Percentiles rank a stretch among this genome's conserved stretches.
Conservation (phyloP, 768 basidiomycete species). For the Leccinellum rugosiceps region DNA sequence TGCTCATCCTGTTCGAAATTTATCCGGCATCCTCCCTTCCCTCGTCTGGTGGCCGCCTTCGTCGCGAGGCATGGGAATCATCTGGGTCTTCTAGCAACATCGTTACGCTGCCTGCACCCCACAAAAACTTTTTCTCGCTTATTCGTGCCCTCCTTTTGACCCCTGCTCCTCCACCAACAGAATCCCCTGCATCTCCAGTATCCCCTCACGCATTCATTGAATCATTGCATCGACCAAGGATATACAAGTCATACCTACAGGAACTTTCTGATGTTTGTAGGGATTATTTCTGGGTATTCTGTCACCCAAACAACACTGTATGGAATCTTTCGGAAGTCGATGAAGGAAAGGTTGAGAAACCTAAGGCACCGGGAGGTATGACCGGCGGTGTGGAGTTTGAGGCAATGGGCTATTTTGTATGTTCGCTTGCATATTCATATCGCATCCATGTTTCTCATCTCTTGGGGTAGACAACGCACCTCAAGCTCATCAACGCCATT, state of each 20-base stretch:
- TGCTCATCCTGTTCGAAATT: conserved; percentile 84
- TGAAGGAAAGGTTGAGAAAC: conserved; percentile 81
- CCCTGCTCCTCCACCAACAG: conserved; percentile 61
- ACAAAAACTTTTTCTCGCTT: conserved; percentile 69
- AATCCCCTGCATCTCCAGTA: conserved; percentile 58
- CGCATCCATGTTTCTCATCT: conserved; percentile 9
- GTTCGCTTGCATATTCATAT: conserved; percentile 31
- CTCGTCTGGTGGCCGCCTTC: conserved; percentile 38
- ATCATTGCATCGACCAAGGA: conserved; percentile 59
- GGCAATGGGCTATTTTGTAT: conserved; percentile 91
- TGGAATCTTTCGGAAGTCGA: conserved; percentile 87
- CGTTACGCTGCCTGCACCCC: conserved; percentile 68
- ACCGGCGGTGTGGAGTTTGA: conserved; percentile 98
- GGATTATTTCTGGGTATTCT: conserved; percentile 97
- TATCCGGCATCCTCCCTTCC: conserved; percentile 74
- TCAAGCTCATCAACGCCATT: conserved; percentile 82
- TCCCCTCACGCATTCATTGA: conserved; percentile 82
- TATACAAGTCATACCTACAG: conserved; percentile 78
- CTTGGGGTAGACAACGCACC: conserved; percentile 69
- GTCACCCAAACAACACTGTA: conserved; percentile 89
- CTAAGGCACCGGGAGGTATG: conserved; percentile 94
- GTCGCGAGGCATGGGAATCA: conserved; percentile 58
- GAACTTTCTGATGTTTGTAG: conserved; percentile 88
- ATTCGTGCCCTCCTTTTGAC: conserved; percentile 75
- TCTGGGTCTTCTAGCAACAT: conserved; percentile 44